These are phyloP conservation scores for Inga leiocalycina DNA, from an alignment of 306 rosid genomes.

Conservation along the genomic window DNA sequence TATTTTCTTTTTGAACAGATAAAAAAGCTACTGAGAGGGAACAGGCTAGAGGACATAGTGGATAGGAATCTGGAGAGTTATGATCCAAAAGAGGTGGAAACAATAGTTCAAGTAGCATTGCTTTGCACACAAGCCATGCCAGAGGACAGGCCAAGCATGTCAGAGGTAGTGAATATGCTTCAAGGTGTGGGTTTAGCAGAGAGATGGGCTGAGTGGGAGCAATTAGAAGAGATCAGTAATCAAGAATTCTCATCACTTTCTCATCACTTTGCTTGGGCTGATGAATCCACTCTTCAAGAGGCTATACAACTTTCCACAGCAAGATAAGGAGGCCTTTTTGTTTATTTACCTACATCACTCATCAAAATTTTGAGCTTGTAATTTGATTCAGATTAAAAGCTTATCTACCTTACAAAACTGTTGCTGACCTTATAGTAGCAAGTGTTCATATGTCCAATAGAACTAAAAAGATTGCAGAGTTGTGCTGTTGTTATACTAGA, in stretches of 20 bases:
- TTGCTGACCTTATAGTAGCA: background rate
- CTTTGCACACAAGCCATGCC: slow-evolving; percentile 70
- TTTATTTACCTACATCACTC: background rate
- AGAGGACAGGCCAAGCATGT: slow-evolving; percentile 64
- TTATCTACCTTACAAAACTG: background rate
- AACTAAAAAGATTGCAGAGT: background rate
- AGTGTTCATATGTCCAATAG: background rate
- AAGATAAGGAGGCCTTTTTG: slow-evolving; percentile 40
- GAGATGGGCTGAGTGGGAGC: slow-evolving; percentile 74
- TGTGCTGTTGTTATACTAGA: background rate
- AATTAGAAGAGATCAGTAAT: slow-evolving; percentile 48
- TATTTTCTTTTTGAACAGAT: slow-evolving; percentile 40
- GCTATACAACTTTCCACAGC: slow-evolving; percentile 62
- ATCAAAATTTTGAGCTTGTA: background rate
- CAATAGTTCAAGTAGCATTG: slow-evolving; percentile 56
- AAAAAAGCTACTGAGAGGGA: slow-evolving; percentile 61
- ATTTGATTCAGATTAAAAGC: background rate
- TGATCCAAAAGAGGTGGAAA: slow-evolving; percentile 52
- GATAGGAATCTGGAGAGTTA: slow-evolving; percentile 55
- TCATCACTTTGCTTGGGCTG: slow-evolving; percentile 41
- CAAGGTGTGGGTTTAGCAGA: slow-evolving; percentile 57
- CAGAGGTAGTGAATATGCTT: slow-evolving; percentile 52
- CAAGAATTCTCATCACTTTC: slow-evolving; percentile 32
- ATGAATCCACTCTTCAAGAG: slow-evolving; percentile 32
- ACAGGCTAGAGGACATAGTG: slow-evolving; percentile 64